Evolutionary conservation across 1,284 basidiomycete genomes (phyloP), one percentile per base, ranked within the genome.

Genomic region (Leucoagaricus sp.): DNA sequence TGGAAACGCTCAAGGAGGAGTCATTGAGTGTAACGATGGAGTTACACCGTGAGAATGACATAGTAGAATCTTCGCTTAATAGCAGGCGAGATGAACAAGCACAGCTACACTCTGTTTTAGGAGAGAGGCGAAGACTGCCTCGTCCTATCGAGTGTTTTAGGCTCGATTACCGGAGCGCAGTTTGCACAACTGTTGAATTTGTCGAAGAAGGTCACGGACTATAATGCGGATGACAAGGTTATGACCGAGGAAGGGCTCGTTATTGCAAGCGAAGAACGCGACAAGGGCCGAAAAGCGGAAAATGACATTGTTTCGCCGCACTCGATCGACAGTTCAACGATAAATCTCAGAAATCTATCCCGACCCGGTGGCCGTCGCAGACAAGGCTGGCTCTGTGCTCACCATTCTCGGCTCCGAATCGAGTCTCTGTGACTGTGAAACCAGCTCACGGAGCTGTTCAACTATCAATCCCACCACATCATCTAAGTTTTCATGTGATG

Each of bases 201-300:
- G 45, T 86, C 89, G 54, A 98, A 98, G 78, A 98, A 98, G 80
- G 89, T 99, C 50, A 98, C 96, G 2, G 97, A 99, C 72, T 99
- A 96, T 61, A 88, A 88, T 40, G 90, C 87, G 1, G 93, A 96
- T 66, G 93, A 95, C 59, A 92, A 93, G 69, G 75, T 79, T 13
- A 81, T 83, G 96, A 3, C 90, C 96, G 59, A 87, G 99, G n/a
- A n/a, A n/a, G n/a, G n/a, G n/a, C n/a, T n/a, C n/a, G n/a, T n/a
- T n/a, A n/a, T n/a, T n/a, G n/a, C n/a, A n/a, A n/a, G n/a, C n/a
- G n/a, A n/a, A n/a, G n/a, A n/a, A n/a, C n/a, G n/a, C n/a, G n/a
- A n/a, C n/a, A n/a, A n/a, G n/a, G n/a, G n/a, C n/a, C n/a, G n/a
- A n/a, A n/a, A n/a, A n/a, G n/a, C n/a, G n/a, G n/a, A n/a, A n/a